Base-by-base conservation (phyloP, 2,329 filamentous ascomycete species). In the Hypoxylon sp. region DNA sequence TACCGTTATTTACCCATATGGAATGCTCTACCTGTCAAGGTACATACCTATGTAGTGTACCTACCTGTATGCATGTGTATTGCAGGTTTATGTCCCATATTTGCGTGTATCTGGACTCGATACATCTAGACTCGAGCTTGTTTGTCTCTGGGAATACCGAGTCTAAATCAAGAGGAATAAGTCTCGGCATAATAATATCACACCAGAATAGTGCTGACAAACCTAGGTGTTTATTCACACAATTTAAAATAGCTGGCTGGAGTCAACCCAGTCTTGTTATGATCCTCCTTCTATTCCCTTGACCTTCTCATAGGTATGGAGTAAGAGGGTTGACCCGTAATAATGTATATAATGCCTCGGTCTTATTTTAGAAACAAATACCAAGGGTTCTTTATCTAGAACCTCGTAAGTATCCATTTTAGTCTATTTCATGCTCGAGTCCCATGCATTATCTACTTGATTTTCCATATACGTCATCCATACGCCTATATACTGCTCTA, bases 1-100 rank as follows among this genome's bases (percentile, higher is more conserved):
- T 63, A 63, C 51, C 51, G 45, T 50, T 43, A 57, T 56, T 63
- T 63, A 63, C 45, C 51, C 51, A 55, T 57, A 63, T 28, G 50
- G 50, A 56, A 55, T 50, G 25, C n/a, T 34, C 36, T 34, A 13
- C 36, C 23, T 49, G 5, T n/a, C n/a, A n/a, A n/a, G n/a, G n/a
- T n/a, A n/a, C n/a, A n/a, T n/a, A n/a, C n/a, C n/a, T n/a, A n/a
- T n/a, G n/a, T n/a, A n/a, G n/a, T n/a, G n/a, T n/a, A n/a, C n/a
- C n/a, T n/a, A n/a, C n/a, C n/a, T n/a, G n/a, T n/a, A n/a, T n/a
- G n/a, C n/a, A n/a, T n/a, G n/a, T 6, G 5, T 30, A 56, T 45
- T 48, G 11, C 36, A 41, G 51, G 7, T 9, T 19, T 32, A 14
- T 38, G 30, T 56, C n/a, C n/a, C n/a, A 41, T 41, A 17, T 41